phyloP scores from a whole-genome alignment of 805 yeast species.

The Ogataea minuta region DNA sequence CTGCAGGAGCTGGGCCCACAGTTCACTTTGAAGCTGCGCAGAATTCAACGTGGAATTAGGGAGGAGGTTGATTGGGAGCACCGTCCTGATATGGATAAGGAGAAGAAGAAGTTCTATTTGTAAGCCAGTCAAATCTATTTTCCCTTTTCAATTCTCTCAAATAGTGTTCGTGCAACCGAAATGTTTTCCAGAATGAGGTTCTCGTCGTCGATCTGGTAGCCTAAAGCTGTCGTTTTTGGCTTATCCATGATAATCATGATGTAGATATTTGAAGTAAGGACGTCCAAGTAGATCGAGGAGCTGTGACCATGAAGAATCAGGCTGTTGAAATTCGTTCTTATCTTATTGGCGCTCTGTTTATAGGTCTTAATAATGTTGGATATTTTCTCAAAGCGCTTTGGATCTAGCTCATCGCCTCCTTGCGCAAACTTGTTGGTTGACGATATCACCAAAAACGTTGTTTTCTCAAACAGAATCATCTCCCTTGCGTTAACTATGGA shows the following conservation, averaged over 20 bases:
- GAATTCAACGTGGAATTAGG: conserved; percentile 87
- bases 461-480: conserved; percentile 86
- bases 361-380: conserved; percentile 91
- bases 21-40: conserved; percentile 82
- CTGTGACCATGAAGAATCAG: conserved; percentile 60
- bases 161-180: conserved; percentile 33
- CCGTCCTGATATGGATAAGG: conserved; percentile 93
- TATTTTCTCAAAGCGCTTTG: conserved; percentile 90
- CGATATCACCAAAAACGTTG: conserved; percentile 83
- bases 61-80: conserved; percentile 97
- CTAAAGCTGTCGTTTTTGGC: conserved; percentile 17
- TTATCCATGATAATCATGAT: conserved; percentile 39
- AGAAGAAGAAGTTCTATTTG: conserved; percentile 86
- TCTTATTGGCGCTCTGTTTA: conserved; percentile 85
- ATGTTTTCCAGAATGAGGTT: conserved; percentile 35
- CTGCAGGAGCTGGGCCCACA: conserved; percentile 96
- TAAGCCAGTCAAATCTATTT: conserved; percentile 31
- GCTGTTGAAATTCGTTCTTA: conserved; percentile 80
- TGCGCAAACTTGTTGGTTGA: conserved; percentile 40
- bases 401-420: conserved; percentile 53
- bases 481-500: conserved; percentile 79
- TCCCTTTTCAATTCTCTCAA: conserved; percentile 33
- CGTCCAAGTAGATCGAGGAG: conserved; percentile 36
- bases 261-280: conserved; percentile 36
- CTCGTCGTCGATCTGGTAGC: conserved; percentile 32